Base-by-base conservation (phyloP, 306 rosid genomes). In the Casuarina cunninghamiana region DNA sequence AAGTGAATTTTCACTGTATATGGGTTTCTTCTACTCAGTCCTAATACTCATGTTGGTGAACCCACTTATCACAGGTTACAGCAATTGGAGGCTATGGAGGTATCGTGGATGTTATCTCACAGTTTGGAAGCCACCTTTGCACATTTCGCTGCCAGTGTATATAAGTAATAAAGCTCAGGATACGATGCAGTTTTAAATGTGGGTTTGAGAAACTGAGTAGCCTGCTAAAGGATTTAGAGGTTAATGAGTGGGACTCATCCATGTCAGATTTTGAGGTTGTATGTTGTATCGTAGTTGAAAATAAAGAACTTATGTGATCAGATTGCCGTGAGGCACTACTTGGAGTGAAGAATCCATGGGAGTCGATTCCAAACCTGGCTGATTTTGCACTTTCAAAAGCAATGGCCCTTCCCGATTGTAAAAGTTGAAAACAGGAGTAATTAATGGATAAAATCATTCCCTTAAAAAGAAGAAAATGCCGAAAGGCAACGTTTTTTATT, bases 31-130 rank as follows among this genome's bases (percentile, higher is more conserved):
- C 26, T 41, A 3, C 49, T 41, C 10, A 26, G 32, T 26, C 73
- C 68, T 53, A 65, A 65, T 67, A 61, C 82, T 72, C 45, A 73
- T 65, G n/a, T 57, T 45, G 49, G 53, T 21, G 69, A 62, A 69
- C 76, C 63, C 69, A 10, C 55, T 71, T 69, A 41, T 75, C 82
- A 75, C 90, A 94, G 98, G 90, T 94, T 80, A 79, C 91, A 73
- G 97, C 98, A 41, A 87, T 92, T 54, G 98, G 98, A 68, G 98
- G 97, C 71, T 90, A 88, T 62, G 96, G 98, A 16, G 92, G 96
- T 77, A 86, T 90, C 9, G 96, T 94, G 72, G 96, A 94, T 83
- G 91, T 90, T 45, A 87, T 94, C 80, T 94, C 98, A 32, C 97
- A 92, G 80, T 92, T 90, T 63, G 97, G 98, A 79, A 94, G 98